These are phyloP conservation scores for Solanum tarapatanum DNA, from an alignment of 257 asterid species.

Conservation along the genomic window DNA sequence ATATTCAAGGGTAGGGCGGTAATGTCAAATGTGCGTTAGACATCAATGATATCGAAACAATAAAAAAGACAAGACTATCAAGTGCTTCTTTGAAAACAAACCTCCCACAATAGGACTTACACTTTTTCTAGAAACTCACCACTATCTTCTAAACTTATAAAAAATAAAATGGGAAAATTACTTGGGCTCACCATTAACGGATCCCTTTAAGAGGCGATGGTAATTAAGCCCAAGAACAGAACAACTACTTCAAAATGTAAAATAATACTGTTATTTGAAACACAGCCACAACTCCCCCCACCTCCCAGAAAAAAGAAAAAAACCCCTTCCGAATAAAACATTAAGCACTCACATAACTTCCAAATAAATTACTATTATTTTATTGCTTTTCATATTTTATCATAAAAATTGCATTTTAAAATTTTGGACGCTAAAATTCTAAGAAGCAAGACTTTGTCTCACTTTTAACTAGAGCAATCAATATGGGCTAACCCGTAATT, in stretches of 20 bases:
- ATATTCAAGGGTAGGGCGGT: background rate
- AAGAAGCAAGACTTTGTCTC: background rate
- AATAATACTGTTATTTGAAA: no score
- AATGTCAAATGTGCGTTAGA: constrained; percentile 26
- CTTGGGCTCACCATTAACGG: background rate
- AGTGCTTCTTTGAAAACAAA: constrained; percentile 32
- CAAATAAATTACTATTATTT: no score
- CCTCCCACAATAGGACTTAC: constrained; percentile 15
- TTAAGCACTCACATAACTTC: no score
- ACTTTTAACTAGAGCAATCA: no score
- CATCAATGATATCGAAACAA: constrained; percentile 25
- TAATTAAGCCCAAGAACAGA: background rate
- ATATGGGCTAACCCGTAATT: no score
- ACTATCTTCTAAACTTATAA: background rate
- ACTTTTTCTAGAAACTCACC: constrained; percentile 32
- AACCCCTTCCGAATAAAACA: no score
- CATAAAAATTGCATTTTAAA: background rate
- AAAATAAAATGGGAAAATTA: background rate
- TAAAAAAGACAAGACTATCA: constrained; percentile 21
- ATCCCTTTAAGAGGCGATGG: background rate
- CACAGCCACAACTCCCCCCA: no score
- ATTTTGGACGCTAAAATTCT: background rate
- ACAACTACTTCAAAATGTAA: background rate
- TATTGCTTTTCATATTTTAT: background rate
- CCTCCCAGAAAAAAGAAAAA: no score